Evolutionary conservation across 169 alveolate genomes (phyloP).

Genomic region (Cryptosporidium felis): DNA sequence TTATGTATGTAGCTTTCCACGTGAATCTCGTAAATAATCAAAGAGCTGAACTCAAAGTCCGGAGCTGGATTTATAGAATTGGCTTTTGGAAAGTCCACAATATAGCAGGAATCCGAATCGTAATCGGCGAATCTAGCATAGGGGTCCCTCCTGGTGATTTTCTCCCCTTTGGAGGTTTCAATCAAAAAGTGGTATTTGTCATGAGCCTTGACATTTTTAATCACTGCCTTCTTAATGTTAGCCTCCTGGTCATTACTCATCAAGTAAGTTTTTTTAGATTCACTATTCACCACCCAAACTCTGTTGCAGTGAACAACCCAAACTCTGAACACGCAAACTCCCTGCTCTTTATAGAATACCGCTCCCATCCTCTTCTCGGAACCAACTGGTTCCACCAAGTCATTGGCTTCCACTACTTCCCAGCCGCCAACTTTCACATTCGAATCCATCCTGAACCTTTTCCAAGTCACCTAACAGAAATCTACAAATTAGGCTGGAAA

Average conservation of each 20-base stretch:
- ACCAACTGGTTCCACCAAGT: too few species aligned
- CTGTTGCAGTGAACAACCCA: constrained; percentile 54
- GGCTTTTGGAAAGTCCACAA: background rate
- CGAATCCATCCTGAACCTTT: too few species aligned
- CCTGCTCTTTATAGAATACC: background rate
- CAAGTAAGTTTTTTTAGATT: background rate
- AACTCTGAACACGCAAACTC: constrained; percentile 35
- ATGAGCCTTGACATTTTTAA: background rate
- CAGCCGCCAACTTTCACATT: too few species aligned
- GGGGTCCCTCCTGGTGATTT: constrained; percentile 52
- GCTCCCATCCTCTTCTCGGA: too few species aligned
- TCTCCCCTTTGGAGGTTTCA: constrained; percentile 53
- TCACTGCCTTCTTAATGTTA: background rate
- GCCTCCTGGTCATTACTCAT: constrained; percentile 21
- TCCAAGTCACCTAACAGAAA: too few species aligned
- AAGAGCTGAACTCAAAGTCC: background rate
- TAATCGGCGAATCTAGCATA: constrained; percentile 58
- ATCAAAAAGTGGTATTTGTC: constrained; percentile 25
- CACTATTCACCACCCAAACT: constrained; percentile 19
- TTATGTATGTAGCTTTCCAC: constrained; percentile 45
- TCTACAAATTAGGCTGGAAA: too few species aligned
- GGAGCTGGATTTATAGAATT: too few species aligned
- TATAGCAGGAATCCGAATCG: constrained; percentile 9
- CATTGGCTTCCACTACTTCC: too few species aligned
- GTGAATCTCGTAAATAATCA: constrained; percentile 59